Percentiles rank a stretch among this genome's conserved stretches.
Evolutionary conservation across 176 grass and related monocot species (phyloP).

Genomic region (Bolboschoenus planiculmis): DNA sequence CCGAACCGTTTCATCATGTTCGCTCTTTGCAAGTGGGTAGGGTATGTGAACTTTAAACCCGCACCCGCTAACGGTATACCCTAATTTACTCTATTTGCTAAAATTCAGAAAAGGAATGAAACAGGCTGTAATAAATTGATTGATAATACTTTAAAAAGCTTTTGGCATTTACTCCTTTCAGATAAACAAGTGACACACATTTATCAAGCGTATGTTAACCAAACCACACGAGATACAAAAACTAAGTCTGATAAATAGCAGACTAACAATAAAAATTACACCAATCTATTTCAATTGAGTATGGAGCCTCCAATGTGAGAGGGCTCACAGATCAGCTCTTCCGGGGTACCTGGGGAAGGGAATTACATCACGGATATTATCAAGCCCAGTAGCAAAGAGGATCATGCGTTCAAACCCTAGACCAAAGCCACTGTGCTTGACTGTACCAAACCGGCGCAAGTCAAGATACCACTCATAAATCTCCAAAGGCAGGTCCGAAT

Average conservation of each 20-base stretch:
- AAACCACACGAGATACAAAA: neutral
- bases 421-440: constrained; percentile 89
- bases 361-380: constrained; percentile 95
- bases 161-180: neutral
- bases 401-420: constrained; percentile 95
- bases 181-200: neutral
- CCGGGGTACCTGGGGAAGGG: constrained; percentile 87
- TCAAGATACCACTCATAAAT: constrained; percentile 91
- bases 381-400: constrained; percentile 81
- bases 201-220: constrained; percentile 4
- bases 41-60: neutral
- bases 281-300: constrained; percentile 11
- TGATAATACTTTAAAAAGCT: neutral
- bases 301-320: neutral
- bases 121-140: neutral
- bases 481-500: constrained; percentile 63
- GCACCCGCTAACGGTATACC: neutral
- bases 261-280: constrained; percentile 4
- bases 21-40: neutral
- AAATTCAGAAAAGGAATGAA: neutral
- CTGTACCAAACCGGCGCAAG: constrained; percentile 63
- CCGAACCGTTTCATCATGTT: neutral
- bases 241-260: constrained; percentile 1
- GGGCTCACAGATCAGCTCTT: constrained; percentile 75
- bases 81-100: neutral